Conservation (phyloP, 169 alveolate genomes). For the Plasmodium chabaudi region DNA sequence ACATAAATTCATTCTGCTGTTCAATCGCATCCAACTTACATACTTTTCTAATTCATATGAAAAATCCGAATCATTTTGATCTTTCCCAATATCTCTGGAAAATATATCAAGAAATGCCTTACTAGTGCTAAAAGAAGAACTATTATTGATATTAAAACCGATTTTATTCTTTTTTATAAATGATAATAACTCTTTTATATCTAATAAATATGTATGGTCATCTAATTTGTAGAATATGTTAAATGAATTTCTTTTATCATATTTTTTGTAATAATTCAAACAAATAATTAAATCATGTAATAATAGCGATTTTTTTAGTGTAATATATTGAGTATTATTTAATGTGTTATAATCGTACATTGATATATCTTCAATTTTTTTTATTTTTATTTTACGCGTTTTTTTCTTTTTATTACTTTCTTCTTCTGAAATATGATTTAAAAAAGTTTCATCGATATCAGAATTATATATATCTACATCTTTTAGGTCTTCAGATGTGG, state of each 20-base stretch:
- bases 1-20: constrained; percentile 53
- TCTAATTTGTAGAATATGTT: constrained; percentile 59
- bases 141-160: background rate
- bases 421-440: background rate
- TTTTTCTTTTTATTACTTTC: background rate
- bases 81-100: constrained; percentile 51
- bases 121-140: background rate
- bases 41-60: constrained; percentile 55
- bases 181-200: constrained; percentile 24
- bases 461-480: background rate
- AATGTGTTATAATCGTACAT: background rate
- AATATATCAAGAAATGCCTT: constrained; percentile 45
- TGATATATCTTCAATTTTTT: background rate
- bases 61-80: constrained; percentile 20
- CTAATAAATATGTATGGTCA: constrained; percentile 47
- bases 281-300: constrained; percentile 68
- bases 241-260: background rate
- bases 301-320: constrained; percentile 37
- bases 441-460: background rate
- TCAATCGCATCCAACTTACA: constrained; percentile 76
- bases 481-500: background rate
- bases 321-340: constrained; percentile 11
- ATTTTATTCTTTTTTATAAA: constrained; percentile 16
- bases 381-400: constrained; percentile 4
- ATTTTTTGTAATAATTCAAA: constrained; percentile 36